phyloP scores from a whole-genome alignment of 257 asterid species.

The Lithospermum erythrorhizon region DNA sequence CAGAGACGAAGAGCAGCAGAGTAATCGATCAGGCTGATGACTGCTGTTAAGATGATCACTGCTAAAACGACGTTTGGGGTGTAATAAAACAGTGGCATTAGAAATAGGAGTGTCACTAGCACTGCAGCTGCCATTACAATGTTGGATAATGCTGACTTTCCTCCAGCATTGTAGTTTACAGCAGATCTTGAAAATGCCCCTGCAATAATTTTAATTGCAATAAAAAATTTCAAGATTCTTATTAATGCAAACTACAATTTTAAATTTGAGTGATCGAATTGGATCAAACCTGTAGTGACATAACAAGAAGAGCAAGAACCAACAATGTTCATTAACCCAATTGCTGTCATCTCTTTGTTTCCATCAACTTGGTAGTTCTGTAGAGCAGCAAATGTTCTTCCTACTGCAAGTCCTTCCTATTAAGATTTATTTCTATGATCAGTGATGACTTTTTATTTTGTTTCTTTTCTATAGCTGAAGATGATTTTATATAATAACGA shows the following conservation, averaged over 20 bases:
- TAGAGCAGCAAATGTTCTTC: slow-evolving; percentile 79
- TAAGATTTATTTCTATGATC: not conserved
- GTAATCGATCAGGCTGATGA: slow-evolving; percentile 73
- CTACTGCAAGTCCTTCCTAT: slow-evolving; percentile 92
- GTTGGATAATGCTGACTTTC: slow-evolving; percentile 67
- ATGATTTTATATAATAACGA: too few relatives aligned
- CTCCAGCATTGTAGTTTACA: slow-evolving; percentile 88
- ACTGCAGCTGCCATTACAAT: slow-evolving; percentile 75
- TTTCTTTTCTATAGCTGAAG: too few relatives aligned
- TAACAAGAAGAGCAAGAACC: slow-evolving; percentile 93
- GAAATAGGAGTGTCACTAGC: slow-evolving; percentile 65
- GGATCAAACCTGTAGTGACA: slow-evolving; percentile 16
- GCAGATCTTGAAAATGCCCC: slow-evolving; percentile 98
- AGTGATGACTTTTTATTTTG: too few relatives aligned
- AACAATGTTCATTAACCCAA: slow-evolving; percentile 93
- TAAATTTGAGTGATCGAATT: not conserved
- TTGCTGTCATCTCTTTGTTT: slow-evolving; percentile 96
- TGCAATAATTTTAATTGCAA: slow-evolving; percentile 11
- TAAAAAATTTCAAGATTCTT: not conserved
- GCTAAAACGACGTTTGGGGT: slow-evolving; percentile 83
- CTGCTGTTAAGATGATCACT: slow-evolving; percentile 87
- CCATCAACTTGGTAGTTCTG: slow-evolving; percentile 93
- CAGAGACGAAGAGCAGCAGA: slow-evolving; percentile 57
- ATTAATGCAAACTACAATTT: not conserved
- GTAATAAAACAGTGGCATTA: slow-evolving; percentile 82